Evolutionary conservation across 129 eudicot genomes (phyloP).

Genomic region (Smallanthus sonchifolius): DNA sequence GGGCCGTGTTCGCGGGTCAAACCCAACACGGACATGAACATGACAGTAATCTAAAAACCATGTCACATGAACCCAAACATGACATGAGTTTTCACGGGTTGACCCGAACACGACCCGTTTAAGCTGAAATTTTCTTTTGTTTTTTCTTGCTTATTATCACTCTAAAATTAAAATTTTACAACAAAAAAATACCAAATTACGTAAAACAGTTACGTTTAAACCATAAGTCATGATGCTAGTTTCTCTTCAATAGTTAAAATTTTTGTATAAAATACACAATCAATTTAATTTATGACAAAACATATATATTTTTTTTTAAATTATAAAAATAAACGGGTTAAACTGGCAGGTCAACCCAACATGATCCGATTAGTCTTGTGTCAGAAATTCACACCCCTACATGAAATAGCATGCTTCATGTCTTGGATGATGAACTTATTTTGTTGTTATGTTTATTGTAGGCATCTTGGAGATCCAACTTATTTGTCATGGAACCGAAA

Average conservation of each 20-base stretch:
- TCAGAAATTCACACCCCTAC: neutral
- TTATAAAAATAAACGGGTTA: neutral
- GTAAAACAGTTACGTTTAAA: neutral
- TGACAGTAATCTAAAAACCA: neutral
- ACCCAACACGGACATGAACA: neutral
- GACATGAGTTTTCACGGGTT: neutral
- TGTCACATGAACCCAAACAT: neutral
- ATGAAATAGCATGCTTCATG: neutral
- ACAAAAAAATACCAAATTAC: neutral
- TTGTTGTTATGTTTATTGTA: slow-evolving; percentile 19
- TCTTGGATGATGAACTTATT: neutral
- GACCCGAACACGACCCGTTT: neutral
- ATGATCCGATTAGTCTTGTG: neutral
- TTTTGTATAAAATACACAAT: neutral
- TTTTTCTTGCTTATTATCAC: neutral
- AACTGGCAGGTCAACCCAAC: neutral
- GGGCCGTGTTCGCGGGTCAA: neutral
- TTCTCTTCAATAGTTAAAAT: neutral
- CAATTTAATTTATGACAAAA: neutral
- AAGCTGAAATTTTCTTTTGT: neutral
- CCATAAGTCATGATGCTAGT: neutral
- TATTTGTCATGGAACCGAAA: slow-evolving; percentile 90
- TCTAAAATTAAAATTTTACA: neutral
- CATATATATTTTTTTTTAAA: neutral
- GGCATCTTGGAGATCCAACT: slow-evolving; percentile 92